Base-by-base conservation (phyloP, 2,329 filamentous ascomycete genomes). In the Pestalotiopsis fici region DNA sequence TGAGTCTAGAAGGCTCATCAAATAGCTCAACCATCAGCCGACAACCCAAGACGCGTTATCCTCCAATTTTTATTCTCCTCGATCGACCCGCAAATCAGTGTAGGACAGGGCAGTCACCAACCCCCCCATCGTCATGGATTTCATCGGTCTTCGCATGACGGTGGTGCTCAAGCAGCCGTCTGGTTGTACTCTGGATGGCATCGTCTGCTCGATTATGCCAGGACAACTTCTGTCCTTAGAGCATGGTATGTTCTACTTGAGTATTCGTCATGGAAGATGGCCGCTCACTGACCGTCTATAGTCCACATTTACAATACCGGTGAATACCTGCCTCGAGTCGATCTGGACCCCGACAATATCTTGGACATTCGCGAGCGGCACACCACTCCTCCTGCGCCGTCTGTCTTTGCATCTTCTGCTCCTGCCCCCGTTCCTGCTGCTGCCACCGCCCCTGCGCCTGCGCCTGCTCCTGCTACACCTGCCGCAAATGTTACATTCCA, bases 401-500 rank as follows among this genome's bases (percentile, higher is more conserved):
- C 37, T 21, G 50, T 55, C n/a, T 23, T 43, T 35, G 37, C 64
- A 7, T 59, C 66, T 27, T 37, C n/a, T n/a, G n/a, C 43, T 50
- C 43, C 18, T 9, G 43, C 9, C 43, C 18, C 15, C 11, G 43
- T 21, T 18, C 43, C 43, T 1, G 35, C 65, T 15, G 54, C 65
- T 1, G 35, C 65, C 12, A 47, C 65, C 37, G 23, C 61, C 23
- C 71, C 75, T 67, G 72, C 76, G 25, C 64, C 71, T 31, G 66
- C 70, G 25, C 62, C 66, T 72, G 72, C 70, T 65, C 74, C 66
- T 65, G 72, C 55, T 18, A 65, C 71, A 4, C 66, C 77, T 25
- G 67, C 74, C 21, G 57, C 65, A 64, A 77, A 74, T 47, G 71
- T 74, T 57, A 68, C 83, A 0, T 94, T 96, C 74, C 86, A 91